Evolutionary conservation across 179 eudicot genomes (phyloP).

Genomic region (Patellifolia procumbens): DNA sequence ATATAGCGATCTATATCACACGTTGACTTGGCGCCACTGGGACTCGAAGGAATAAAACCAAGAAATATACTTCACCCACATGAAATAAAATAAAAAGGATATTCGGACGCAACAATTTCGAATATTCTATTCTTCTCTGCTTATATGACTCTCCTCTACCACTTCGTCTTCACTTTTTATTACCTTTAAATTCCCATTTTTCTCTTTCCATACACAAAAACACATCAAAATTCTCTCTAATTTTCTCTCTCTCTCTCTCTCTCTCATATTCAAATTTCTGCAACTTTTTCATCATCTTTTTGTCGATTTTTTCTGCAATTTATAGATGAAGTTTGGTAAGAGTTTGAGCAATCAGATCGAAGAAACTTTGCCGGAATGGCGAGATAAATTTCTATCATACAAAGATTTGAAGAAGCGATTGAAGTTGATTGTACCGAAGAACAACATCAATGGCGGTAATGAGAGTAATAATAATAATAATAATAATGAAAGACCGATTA

Average conservation of each 20-base stretch:
- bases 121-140: constrained; percentile 35
- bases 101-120: constrained; percentile 36
- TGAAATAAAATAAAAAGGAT: constrained; percentile 30
- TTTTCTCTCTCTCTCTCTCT: not conserved
- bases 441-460: not conserved
- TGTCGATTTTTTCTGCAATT: not conserved
- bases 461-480: constrained; percentile 16
- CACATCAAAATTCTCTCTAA: not conserved
- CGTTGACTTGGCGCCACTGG: too few species aligned
- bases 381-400: constrained; percentile 85
- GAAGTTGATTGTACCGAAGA: constrained; percentile 59
- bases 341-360: constrained; percentile 83
- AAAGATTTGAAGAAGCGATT: constrained; percentile 77
- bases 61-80: constrained; percentile 28
- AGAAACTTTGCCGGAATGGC: constrained; percentile 87
- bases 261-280: not conserved
- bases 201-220: not conserved
- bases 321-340: constrained; percentile 85
- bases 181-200: not conserved
- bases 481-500: constrained; percentile 33
- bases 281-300: not conserved
- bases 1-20: too few species aligned
- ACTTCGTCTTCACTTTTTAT: constrained; percentile 1
- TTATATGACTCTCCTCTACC: constrained; percentile 13
- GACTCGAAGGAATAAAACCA: constrained; percentile 43